Evolutionary conservation across 768 basidiomycete genomes (phyloP).

Genomic region (Lyophyllum semitale): DNA sequence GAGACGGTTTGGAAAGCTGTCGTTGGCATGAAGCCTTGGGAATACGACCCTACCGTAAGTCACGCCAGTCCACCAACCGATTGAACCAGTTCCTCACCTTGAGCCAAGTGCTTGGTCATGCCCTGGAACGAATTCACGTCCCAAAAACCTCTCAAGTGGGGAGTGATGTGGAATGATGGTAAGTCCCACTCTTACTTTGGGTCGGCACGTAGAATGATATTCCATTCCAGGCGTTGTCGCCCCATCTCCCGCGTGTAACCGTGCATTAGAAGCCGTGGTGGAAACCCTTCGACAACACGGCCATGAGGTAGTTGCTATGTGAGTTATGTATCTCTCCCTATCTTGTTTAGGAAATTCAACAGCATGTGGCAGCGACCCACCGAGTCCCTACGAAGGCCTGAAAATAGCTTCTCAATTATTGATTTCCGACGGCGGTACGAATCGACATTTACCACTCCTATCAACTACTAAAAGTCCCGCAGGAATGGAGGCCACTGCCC

Average conservation of each 20-base stretch:
- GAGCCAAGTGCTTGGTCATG: constrained; percentile 36
- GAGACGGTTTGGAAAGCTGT: constrained; percentile 65
- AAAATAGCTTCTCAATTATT: constrained; percentile 54
- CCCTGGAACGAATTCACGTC: constrained; percentile 38
- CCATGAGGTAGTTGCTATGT: constrained; percentile 52
- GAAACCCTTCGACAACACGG: constrained; percentile 44
- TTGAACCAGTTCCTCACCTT: constrained; percentile 15
- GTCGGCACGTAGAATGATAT: constrained; percentile 17
- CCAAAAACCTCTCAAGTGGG: constrained; percentile 46
- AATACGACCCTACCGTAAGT: constrained; percentile 58
- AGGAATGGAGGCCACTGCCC: constrained; percentile 11
- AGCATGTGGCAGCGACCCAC: constrained; percentile 33
- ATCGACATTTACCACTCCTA: constrained; percentile 4
- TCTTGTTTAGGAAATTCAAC: constrained; percentile 13
- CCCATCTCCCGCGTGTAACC: constrained; percentile 60
- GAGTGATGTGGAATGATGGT: constrained; percentile 69
- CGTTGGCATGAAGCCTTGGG: constrained; percentile 63
- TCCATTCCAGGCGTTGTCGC: constrained; percentile 45
- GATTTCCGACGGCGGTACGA: constrained; percentile 50
- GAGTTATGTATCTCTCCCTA: constrained; percentile 22
- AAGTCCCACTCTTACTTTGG: constrained; percentile 25
- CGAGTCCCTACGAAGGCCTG: constrained; percentile 52
- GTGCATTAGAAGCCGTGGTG: constrained; percentile 52
- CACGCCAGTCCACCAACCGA: constrained; percentile 13
- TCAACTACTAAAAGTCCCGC: background rate